Conservation (phyloP, 768 basidiomycete species). For the Neoboletus magnificus region DNA sequence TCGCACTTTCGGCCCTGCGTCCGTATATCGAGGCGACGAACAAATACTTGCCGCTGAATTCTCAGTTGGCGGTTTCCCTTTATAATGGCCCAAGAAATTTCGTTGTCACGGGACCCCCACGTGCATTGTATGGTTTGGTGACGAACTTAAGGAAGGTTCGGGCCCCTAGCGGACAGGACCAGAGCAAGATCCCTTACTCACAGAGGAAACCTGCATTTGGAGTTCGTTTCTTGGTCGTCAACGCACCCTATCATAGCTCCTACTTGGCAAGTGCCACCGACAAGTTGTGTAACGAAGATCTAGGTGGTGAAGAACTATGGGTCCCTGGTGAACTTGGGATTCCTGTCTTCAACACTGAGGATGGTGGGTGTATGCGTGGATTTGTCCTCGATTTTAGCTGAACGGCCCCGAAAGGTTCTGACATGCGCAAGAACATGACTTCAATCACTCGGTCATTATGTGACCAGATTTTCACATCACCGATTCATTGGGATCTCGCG, state of each 20-base stretch:
- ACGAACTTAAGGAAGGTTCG: conserved; percentile 87
- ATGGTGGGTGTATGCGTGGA: conserved; percentile 54
- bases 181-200: conserved; percentile 91
- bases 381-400: conserved; percentile 21
- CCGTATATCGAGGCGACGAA: conserved; percentile 85
- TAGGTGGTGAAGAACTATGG: conserved; percentile 80
- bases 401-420: conserved; percentile 57
- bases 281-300: conserved; percentile 71
- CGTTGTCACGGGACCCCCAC: conserved; percentile 89
- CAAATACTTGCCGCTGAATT: conserved; percentile 73
- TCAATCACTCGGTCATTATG: conserved; percentile 86
- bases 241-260: conserved; percentile 92
- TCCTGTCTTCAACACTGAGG: conserved; percentile 89
- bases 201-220: conserved; percentile 94
- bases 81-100: conserved; percentile 89
- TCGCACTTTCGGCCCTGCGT: conserved; percentile 72
- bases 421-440: conserved; percentile 64
- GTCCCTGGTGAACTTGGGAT: conserved; percentile 62
- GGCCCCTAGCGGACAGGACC: conserved; percentile 83
- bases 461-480: conserved; percentile 88
- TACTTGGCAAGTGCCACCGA: conserved; percentile 77
- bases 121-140: conserved; percentile 91
- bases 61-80: conserved; percentile 81
- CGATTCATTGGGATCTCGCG: conserved; percentile 91
- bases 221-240: conserved; percentile 91